Evolutionary conservation across 164 flowering plant genomes (phyloP).

Genomic region (Sedum album): DNA sequence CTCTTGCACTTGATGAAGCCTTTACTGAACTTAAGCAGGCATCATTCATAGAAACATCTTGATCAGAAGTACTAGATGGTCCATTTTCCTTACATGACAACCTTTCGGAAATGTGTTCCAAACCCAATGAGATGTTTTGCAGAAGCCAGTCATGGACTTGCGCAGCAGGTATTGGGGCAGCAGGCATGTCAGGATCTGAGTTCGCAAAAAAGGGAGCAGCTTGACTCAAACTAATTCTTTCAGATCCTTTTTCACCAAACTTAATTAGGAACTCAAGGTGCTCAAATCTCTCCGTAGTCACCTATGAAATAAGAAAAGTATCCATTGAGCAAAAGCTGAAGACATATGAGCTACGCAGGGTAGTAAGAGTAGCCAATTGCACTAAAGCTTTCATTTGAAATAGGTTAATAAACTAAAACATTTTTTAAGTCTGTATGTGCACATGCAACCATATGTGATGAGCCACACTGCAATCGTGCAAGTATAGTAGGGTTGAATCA

Average conservation of each 20-base stretch:
- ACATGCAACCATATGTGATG: not conserved
- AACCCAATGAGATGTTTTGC: constrained; percentile 53
- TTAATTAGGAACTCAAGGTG: constrained; percentile 85
- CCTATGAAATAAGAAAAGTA: constrained; percentile 29
- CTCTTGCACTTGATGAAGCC: constrained; percentile 41
- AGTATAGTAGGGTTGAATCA: no score
- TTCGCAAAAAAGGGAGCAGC: constrained; percentile 94
- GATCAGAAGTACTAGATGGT: constrained; percentile 58
- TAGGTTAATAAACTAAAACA: no score
- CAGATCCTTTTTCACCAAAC: constrained; percentile 74
- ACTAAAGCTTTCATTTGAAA: no score
- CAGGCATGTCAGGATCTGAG: constrained; percentile 99
- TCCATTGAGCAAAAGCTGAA: not conserved
- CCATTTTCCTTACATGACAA: constrained; percentile 70
- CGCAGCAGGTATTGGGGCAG: constrained; percentile 84
- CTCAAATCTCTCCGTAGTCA: constrained; percentile 83
- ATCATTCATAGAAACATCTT: constrained; percentile 87
- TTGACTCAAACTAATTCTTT: constrained; percentile 59
- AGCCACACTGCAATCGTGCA: no score
- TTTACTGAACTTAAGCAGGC: constrained; percentile 42
- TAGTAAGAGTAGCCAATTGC: no score
- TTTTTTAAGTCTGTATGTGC: no score
- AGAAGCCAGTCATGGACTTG: constrained; percentile 93
- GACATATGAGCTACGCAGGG: no score
- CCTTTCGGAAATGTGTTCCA: constrained; percentile 65